These are phyloP conservation scores for Syzygium malaccense DNA, from an alignment of 441 rosid genomes.

Conservation along the genomic window DNA sequence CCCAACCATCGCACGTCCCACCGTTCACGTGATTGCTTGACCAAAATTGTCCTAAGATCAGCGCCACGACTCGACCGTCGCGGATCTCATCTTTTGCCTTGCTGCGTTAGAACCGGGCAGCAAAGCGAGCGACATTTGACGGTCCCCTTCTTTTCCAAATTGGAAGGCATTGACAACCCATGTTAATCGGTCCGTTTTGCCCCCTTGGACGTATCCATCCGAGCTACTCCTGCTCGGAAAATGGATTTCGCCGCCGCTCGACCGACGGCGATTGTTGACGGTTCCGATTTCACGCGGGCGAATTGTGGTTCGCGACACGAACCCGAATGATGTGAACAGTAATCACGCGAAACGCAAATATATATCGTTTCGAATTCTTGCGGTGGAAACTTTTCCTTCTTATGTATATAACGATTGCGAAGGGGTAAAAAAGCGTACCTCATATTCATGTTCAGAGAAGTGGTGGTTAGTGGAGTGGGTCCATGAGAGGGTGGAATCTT, in stretches of 20 bases:
- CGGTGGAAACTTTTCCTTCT: too few relatives aligned
- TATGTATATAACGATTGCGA: too few relatives aligned
- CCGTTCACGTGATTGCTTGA: background rate
- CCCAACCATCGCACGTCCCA: background rate
- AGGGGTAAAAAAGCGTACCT: background rate
- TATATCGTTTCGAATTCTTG: background rate
- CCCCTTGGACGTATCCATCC: background rate
- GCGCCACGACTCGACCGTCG: background rate
- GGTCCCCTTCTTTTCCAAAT: background rate
- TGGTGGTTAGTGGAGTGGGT: background rate
- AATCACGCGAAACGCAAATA: background rate
- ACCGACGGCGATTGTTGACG: accelerated
- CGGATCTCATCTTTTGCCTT: background rate
- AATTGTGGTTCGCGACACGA: accelerated
- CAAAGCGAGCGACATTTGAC: background rate
- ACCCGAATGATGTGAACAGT: accelerated
- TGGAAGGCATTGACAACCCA: background rate
- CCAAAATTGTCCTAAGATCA: background rate
- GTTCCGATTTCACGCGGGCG: accelerated
- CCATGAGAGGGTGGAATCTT: background rate
- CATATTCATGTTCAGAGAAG: background rate
- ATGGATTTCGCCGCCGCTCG: accelerated
- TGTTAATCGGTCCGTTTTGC: background rate
- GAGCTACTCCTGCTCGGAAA: background rate
- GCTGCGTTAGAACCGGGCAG: background rate